These are phyloP conservation scores for Leccinum incarnatum DNA, from an alignment of 768 basidiomycete genomes.

Conservation along the genomic window DNA sequence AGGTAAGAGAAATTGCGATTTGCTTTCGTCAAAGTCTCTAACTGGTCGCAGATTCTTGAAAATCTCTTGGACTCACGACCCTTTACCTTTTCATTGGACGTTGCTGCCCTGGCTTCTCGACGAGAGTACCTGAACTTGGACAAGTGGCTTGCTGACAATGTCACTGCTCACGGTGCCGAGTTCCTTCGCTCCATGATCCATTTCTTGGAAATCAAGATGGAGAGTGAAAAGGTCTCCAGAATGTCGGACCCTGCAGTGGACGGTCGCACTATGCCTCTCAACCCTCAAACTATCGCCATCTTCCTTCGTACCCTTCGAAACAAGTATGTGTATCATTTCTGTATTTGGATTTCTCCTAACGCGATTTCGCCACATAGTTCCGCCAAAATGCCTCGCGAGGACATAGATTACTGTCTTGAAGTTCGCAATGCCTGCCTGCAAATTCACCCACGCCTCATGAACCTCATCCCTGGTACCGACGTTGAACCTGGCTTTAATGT, in stretches of 20 bases:
- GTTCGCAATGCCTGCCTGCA: conserved; percentile 91
- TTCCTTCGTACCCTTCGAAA: conserved; percentile 87
- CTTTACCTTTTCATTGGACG: conserved; percentile 87
- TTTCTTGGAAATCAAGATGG: conserved; percentile 92
- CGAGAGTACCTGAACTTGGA: conserved; percentile 94
- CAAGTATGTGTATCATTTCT: conserved; percentile 48
- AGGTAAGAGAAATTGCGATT: conserved; percentile 47
- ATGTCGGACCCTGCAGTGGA: conserved; percentile 77
- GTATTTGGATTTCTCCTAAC: conserved; percentile 4
- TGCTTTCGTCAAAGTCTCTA: conserved; percentile 2
- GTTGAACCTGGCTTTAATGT: conserved; percentile 90
- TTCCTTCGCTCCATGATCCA: conserved; percentile 85
- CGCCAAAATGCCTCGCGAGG: conserved; percentile 68
- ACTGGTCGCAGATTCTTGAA: conserved; percentile 70
- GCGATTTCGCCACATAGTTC: conserved; percentile 44
- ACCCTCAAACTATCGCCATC: conserved; percentile 84
- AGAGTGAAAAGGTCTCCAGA: conserved; percentile 75
- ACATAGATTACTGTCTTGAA: conserved; percentile 85
- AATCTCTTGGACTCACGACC: conserved; percentile 88
- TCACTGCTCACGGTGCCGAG: conserved; percentile 74
- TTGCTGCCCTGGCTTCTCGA: conserved; percentile 90
- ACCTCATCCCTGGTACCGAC: conserved; percentile 80
- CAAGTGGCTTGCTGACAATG: conserved; percentile 93
- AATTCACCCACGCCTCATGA: conserved; percentile 95
- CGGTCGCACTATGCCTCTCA: conserved; percentile 81